A percentile compares a stretch with the other conserved stretches of the same genome.
phyloP scores from a whole-genome alignment of 495 filamentous ascomycete genomes.

The Monascus purpureus region DNA sequence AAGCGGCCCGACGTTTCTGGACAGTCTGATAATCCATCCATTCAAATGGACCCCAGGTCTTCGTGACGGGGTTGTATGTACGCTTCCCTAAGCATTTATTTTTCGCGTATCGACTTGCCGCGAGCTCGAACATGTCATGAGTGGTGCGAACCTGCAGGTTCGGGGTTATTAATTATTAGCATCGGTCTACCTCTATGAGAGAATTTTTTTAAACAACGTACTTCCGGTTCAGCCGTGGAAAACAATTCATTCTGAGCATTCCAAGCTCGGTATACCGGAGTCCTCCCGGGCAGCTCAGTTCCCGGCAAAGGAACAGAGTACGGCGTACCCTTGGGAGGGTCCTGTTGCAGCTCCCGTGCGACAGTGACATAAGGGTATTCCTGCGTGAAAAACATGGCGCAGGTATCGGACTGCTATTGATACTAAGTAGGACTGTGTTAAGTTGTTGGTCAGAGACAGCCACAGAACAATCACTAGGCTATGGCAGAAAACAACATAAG shows the following conservation, averaged over 20 bases:
- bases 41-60: constrained; percentile 61
- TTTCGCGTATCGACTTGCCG: constrained; percentile 45
- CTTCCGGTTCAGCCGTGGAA: constrained; percentile 58
- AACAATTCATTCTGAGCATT: constrained; percentile 56
- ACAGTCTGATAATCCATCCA: constrained; percentile 80
- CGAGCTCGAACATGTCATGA: constrained; percentile 70
- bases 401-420: too few relatives aligned
- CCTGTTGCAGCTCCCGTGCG: constrained; percentile 25
- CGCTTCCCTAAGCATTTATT: constrained; percentile 65
- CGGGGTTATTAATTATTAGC: too few relatives aligned
- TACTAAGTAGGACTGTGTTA: too few relatives aligned
- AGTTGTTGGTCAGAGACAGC: too few relatives aligned
- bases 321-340: constrained; percentile 30
- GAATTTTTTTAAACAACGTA: too few relatives aligned
- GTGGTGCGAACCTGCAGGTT: constrained; percentile 51
- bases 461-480: too few relatives aligned
- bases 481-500: too few relatives aligned
- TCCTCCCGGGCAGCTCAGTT: constrained; percentile 57
- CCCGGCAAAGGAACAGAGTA: constrained; percentile 56
- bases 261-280: constrained; percentile 72
- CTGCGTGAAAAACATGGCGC: constrained; percentile 28
- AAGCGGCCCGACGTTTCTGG: constrained; percentile 62
- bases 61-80: constrained; percentile 60
- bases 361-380: constrained; percentile 25
- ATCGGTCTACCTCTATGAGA: too few relatives aligned